A percentile compares a stretch with the other conserved stretches of the same genome.
phyloP scores from a whole-genome alignment of 805 yeast species.

The Nakazawaea siamensis region DNA sequence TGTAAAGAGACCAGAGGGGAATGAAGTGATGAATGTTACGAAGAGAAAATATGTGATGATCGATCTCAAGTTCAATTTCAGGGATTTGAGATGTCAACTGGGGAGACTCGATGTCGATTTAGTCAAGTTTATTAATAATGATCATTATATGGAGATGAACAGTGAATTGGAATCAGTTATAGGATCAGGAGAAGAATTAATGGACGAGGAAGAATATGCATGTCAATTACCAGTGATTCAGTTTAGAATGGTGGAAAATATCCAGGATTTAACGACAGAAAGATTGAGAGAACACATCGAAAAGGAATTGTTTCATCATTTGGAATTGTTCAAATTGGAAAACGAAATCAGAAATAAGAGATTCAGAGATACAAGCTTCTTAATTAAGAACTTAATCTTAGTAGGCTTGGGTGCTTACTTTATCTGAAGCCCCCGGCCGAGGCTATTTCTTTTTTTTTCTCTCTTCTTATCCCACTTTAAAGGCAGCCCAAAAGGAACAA shows the following conservation, averaged over 20 bases:
- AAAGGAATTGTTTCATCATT: slow-evolving; percentile 19
- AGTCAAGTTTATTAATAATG: slow-evolving; percentile 51
- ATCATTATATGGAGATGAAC: slow-evolving; percentile 17
- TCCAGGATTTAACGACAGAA: slow-evolving; percentile 10
- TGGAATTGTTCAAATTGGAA: slow-evolving; percentile 24
- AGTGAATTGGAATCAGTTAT: slow-evolving; percentile 15
- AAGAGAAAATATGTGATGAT: slow-evolving; percentile 50
- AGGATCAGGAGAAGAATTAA: slow-evolving; percentile 18
- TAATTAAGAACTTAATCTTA: slow-evolving; percentile 26
- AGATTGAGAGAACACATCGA: slow-evolving; percentile 21
- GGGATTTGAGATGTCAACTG: slow-evolving; percentile 49
- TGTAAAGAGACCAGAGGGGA: not conserved
- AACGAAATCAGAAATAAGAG: slow-evolving; percentile 17
- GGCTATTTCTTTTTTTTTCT: too few relatives aligned
- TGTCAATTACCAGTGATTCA: slow-evolving; percentile 26
- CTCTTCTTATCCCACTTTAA: not conserved
- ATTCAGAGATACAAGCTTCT: slow-evolving; percentile 26
- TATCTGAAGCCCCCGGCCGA: slow-evolving; percentile 16
- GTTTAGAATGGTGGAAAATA: slow-evolving; percentile 37
- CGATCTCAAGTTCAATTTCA: slow-evolving; percentile 57
- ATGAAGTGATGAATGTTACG: slow-evolving; percentile 14
- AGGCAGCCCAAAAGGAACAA: not conserved
- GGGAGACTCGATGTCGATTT: slow-evolving; percentile 53
- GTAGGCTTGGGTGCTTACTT: slow-evolving; percentile 30
- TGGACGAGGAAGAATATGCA: slow-evolving; percentile 17